Percentiles rank a stretch among this genome's conserved stretches.
phyloP scores from a whole-genome alignment of 176 grass and related monocot species.

The Dactylis glomerata region DNA sequence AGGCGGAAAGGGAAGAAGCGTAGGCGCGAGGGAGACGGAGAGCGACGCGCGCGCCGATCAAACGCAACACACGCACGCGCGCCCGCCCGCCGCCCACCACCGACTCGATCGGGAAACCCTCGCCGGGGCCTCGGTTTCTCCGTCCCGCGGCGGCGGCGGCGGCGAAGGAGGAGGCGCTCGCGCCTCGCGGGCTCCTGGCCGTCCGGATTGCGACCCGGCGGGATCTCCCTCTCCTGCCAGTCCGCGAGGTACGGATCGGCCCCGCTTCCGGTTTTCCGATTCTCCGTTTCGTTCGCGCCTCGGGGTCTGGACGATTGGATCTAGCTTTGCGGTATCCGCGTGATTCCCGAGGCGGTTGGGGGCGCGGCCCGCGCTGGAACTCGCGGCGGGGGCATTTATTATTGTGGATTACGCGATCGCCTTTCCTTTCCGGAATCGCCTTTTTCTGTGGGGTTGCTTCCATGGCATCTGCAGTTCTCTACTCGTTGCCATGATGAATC shows the following conservation, averaged over 20 bases:
- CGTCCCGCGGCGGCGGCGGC: neutral
- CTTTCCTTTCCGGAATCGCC: neutral
- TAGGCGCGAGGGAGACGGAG: slow-evolving; percentile 34
- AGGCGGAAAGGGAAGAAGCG: slow-evolving; percentile 31
- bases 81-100: neutral
- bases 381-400: slow-evolving; percentile 26
- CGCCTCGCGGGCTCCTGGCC: neutral
- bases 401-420: slow-evolving; percentile 10
- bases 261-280: neutral
- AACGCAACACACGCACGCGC: neutral
- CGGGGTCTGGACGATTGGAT: slow-evolving; percentile 11
- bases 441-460: neutral
- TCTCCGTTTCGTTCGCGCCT: neutral
- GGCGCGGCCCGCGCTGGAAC: neutral
- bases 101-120: neutral
- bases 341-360: slow-evolving; percentile 15
- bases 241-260: slow-evolving; percentile 29
- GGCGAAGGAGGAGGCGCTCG: neutral
- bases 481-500: slow-evolving; percentile 16
- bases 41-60: slow-evolving; percentile 11
- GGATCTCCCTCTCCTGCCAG: slow-evolving; percentile 22
- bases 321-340: neutral
- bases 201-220: neutral
- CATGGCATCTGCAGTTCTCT: neutral
- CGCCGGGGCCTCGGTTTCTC: neutral